A percentile compares a stretch with the other conserved stretches of the same genome.
Evolutionary conservation across 345 rosid species (phyloP).

Genomic region (Eucalyptus pauciflora): DNA sequence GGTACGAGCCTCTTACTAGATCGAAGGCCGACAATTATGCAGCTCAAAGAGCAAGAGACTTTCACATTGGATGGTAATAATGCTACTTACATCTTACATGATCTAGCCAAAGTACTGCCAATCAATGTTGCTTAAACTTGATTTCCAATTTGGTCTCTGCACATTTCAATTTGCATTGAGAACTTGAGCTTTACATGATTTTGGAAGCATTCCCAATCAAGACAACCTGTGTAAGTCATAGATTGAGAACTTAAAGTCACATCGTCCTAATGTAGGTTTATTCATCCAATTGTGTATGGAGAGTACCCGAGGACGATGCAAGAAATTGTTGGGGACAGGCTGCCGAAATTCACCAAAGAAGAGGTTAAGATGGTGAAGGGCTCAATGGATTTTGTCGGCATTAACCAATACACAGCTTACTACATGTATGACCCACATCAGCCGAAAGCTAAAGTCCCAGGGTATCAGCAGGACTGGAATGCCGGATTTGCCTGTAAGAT

Average conservation of each 20-base stretch:
- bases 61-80: slow-evolving; percentile 85
- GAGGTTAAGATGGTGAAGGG: slow-evolving; percentile 88
- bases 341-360: slow-evolving; percentile 68
- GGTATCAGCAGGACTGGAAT: slow-evolving; percentile 96
- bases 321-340: slow-evolving; percentile 56
- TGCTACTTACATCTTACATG: not conserved
- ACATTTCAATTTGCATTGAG: not conserved
- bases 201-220: not conserved
- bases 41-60: slow-evolving; percentile 96
- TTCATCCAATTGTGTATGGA: slow-evolving; percentile 88
- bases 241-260: not conserved
- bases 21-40: slow-evolving; percentile 77
- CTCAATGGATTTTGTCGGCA: slow-evolving; percentile 80
- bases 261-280: slow-evolving; percentile 35
- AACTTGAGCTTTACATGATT: not conserved
- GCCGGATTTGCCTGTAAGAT: slow-evolving; percentile 68
- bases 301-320: slow-evolving; percentile 88
- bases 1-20: slow-evolving; percentile 94
- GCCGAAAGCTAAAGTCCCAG: slow-evolving; percentile 24
- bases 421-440: slow-evolving; percentile 53
- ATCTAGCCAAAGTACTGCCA: not conserved
- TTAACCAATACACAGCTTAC: slow-evolving; percentile 86
- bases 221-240: not conserved
- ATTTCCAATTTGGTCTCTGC: not conserved
- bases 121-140: not conserved